These are phyloP conservation scores for Carex parvula DNA, from an alignment of 176 grass and related monocot genomes.

Conservation along the genomic window DNA sequence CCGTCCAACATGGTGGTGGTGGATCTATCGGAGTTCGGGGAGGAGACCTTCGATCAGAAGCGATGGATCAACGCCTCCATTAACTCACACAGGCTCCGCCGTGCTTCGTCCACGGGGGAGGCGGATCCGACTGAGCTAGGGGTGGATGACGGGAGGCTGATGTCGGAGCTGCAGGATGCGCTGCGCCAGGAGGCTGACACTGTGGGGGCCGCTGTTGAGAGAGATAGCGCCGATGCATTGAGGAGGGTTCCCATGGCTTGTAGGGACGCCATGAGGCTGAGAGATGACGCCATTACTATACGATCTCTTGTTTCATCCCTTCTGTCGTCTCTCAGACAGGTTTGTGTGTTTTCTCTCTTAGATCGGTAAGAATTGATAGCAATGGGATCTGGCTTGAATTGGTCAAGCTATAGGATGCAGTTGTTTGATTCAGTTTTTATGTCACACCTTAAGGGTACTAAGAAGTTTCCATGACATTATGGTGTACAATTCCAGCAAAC, in stretches of 20 bases:
- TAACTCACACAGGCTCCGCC: conserved; percentile 13
- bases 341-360: conserved; percentile 8
- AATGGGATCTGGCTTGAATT: not conserved
- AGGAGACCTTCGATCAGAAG: conserved; percentile 84
- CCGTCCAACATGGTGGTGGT: conserved; percentile 67
- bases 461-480: not conserved
- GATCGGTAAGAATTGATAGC: conserved; percentile 32
- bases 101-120: not conserved
- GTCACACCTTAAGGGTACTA: not conserved
- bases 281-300: conserved; percentile 71
- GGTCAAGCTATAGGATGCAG: not conserved
- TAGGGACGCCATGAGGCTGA: conserved; percentile 78
- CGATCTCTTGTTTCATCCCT: conserved; percentile 66
- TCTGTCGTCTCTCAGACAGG: conserved; percentile 58
- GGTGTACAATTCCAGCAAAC: not conserved
- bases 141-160: conserved; percentile 62
- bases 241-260: conserved; percentile 85
- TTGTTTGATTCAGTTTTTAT: conserved; percentile 13
- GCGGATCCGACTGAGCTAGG: not conserved
- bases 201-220: conserved; percentile 62
- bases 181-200: conserved; percentile 77
- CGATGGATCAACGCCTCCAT: conserved; percentile 86
- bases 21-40: conserved; percentile 71
- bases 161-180: conserved; percentile 81
- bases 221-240: conserved; percentile 82